Evolutionary conservation across 1,284 basidiomycete species (phyloP), one percentile per base, ranked within the genome.

Genomic region (Ganoderma lingzhi): DNA sequence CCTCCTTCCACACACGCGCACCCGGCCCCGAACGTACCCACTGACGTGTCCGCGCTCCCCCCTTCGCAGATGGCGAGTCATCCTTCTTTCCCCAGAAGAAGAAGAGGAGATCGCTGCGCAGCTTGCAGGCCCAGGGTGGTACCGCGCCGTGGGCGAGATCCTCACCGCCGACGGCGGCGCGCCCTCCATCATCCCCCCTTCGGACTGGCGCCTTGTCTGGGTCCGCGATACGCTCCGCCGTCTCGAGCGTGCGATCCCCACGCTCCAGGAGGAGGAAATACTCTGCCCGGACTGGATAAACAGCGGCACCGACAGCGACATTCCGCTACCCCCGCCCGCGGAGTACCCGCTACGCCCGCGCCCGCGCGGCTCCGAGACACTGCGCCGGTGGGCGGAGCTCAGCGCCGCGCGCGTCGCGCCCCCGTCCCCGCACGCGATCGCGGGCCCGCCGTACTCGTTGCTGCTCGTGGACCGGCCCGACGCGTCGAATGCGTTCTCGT

Each of bases 131-230:
- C 82, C 88, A 32, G 94, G 93, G 62, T 97, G 96, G 96, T 95
- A 93, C 80, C 84, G 87, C 70, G 92, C 93, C 59, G 92, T 97
- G 42, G 86, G 87, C 65, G 90, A 93, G 59, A 92, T 96, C 64
- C 85, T 97, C 17, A 85, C 90, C 12, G 85, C 89, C 44, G 90
- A 93, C 55, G 92, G 90, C 48, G 92, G 90, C 0, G 84, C 90
- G 0, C 85, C 88, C 0, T 83, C 82, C 41, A 82, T 93, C 64
- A 84, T 96, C 48, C 87, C 92, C 9, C 79, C 86, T 0, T 84
- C 83, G 51, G 95, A 97, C 80, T 97, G 96, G 96, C 88, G 96
- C 68, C 92, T 93, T 78, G 77, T 81, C 44, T 96, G 95, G 95
- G 94, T 96, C 17, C 86, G 87, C 68, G 84, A 88, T 44, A 94